These are phyloP conservation scores for Boletus hoseneyae DNA, from an alignment of 1,284 basidiomycete genomes.

Conservation along the genomic window DNA sequence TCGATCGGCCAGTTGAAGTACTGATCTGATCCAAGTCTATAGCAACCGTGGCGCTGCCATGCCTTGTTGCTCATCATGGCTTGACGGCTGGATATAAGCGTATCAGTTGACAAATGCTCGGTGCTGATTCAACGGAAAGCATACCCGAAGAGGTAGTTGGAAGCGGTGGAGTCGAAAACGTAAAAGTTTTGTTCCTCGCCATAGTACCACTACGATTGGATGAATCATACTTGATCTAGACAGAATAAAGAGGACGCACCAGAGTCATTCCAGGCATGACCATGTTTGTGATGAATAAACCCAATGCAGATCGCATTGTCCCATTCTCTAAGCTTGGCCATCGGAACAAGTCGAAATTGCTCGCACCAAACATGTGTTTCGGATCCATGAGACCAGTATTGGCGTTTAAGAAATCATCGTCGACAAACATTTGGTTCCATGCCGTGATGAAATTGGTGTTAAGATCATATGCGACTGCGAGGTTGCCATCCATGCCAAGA, in stretches of 20 bases:
- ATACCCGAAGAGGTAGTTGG: constrained; percentile 85
- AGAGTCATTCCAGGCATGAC: constrained; percentile 86
- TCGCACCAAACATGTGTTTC: constrained; percentile 83
- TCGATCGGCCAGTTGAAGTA: constrained; percentile 89
- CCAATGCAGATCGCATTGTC: constrained; percentile 70
- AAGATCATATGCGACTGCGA: constrained; percentile 83
- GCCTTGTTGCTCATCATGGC: constrained; percentile 81
- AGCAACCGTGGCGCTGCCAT: constrained; percentile 92
- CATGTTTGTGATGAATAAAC: constrained; percentile 72
- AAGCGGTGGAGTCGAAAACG: constrained; percentile 76
- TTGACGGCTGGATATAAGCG: constrained; percentile 63
- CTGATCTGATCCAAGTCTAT: constrained; percentile 81
- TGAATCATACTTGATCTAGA: constrained; percentile 7
- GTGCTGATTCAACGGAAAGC: constrained; percentile 21
- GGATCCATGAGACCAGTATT: constrained; percentile 69
- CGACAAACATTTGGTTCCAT: constrained; percentile 87
- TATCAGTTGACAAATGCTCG: neutral
- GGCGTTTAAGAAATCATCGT: constrained; percentile 83
- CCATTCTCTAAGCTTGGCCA: constrained; percentile 88
- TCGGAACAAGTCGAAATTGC: constrained; percentile 90
- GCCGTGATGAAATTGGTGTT: constrained; percentile 77
- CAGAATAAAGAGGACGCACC: constrained; percentile 36
- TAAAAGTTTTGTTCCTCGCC: constrained; percentile 90
- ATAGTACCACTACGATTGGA: constrained; percentile 59
- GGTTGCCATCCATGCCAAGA: constrained; percentile 90